Base-by-base conservation (phyloP, 139 green algal genomes). In the Parachlorella kessleri region DNA sequence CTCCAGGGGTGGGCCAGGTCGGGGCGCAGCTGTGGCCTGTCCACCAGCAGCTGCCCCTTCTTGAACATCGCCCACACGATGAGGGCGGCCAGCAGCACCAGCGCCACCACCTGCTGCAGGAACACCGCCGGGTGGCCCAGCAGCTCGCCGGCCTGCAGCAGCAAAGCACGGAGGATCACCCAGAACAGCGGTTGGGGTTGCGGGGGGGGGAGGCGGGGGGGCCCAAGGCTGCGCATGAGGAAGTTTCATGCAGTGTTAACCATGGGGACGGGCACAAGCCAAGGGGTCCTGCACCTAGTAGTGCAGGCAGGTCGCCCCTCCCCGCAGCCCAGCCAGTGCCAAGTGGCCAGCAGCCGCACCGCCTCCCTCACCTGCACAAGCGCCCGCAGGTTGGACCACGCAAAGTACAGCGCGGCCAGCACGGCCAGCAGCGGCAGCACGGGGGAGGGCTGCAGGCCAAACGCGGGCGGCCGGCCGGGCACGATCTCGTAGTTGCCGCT, bases 11-110 rank as follows among this genome's bases (percentile, higher is more conserved):
- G 71, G 5, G 89, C 84, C 66, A 93, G 81, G 33, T 92, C 80
- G 1, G 89, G 90, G 59, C 88, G 89, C 55, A 96, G 89, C 85
- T 90, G 85, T 33, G 92, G 92, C 72, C 77, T 70, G 81, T 92
- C 87, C 7, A 95, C 90, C 67, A 96, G 72, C 26, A 78, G 35
- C 39, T 78, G 84, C n/a, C 92, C 92, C 53, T 87, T 85, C 74
- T 81, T 81, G 21, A 89, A 67, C 37, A 94, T 76, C 55, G 86
- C 63, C 26, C 42, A n/a, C 55, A 96, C 55, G 66, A 94, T 67
- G 0, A 72, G 71, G 30, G 77, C 54, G 6, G 88, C 83, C 38
- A 93, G 64, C 40, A 88, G 8, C 54, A 92, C 66, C 4, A 92
- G 88, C 33, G 85, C 64, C 40, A 92, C 75, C 37, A 92, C 85